Conservation (phyloP, 768 basidiomycete genomes). For the Gelatoporia subvermispora region DNA sequence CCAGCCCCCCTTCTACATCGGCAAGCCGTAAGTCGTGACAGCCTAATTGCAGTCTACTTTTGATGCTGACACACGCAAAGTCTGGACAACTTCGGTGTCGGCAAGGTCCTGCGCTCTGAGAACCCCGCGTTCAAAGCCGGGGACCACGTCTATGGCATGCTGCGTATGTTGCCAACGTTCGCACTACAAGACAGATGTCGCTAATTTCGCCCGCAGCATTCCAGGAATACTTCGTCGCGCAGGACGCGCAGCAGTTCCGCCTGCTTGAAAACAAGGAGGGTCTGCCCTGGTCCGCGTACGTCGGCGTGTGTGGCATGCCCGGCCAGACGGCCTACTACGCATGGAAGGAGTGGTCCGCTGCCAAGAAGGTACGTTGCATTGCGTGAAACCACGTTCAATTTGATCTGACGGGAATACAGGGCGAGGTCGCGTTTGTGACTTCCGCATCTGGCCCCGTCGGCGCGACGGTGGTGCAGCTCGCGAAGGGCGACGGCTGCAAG, state of each 20-base stretch:
- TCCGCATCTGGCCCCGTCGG: conserved; percentile 52
- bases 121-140: conserved; percentile 16
- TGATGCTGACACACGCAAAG: conserved; percentile 3
- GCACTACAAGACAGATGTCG: background rate
- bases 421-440: conserved; percentile 46
- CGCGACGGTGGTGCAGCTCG: conserved; percentile 43
- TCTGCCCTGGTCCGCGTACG: conserved; percentile 44
- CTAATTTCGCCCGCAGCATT: conserved; percentile 24
- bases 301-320: conserved; percentile 47
- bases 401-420: conserved; percentile 20
- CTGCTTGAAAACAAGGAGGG: conserved; percentile 37
- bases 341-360: conserved; percentile 38
- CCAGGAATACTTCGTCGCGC: conserved; percentile 36
- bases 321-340: conserved; percentile 29
- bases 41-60: background rate
- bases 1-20: conserved; percentile 17
- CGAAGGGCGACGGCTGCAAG: conserved; percentile 41
- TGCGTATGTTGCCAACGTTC: conserved; percentile 18
- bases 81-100: conserved; percentile 19
- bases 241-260: background rate
- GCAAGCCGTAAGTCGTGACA: conserved; percentile 21
- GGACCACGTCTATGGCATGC: conserved; percentile 19
- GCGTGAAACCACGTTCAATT: background rate
- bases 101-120: conserved; percentile 23
- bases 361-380: conserved; percentile 32